These are phyloP conservation scores for Diaporthe amygdali DNA, from an alignment of 2,329 filamentous ascomycete species.

Conservation along the genomic window DNA sequence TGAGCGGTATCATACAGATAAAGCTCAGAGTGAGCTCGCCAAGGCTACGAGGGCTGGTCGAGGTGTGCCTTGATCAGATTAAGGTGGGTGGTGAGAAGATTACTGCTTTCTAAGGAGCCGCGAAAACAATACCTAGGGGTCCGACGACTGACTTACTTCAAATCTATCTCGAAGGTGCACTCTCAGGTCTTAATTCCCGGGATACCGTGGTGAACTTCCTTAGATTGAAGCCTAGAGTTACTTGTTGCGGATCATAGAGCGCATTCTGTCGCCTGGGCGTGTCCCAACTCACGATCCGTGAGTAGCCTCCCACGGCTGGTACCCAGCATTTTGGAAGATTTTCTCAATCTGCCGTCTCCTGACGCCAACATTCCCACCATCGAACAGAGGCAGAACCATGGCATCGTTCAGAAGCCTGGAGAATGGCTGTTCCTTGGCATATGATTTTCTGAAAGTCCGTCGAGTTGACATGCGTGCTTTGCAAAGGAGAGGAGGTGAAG, in stretches of 20 bases:
- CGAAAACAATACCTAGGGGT: too few species aligned
- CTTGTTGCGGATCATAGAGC: too few species aligned
- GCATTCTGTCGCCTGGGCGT: too few species aligned
- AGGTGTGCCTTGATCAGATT: conserved; percentile 57
- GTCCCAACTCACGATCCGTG: neutral
- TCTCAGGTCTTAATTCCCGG: too few species aligned
- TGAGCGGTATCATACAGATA: conserved; percentile 66
- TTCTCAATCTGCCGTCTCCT: conserved; percentile 52
- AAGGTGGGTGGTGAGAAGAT: neutral
- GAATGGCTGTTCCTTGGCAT: conserved; percentile 47
- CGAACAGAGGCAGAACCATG: conserved; percentile 53
- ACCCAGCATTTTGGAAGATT: conserved; percentile 47
- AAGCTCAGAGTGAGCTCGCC: conserved; percentile 62
- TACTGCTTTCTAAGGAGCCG: too few species aligned
- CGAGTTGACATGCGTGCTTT: neutral
- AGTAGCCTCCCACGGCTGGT: conserved; percentile 51
- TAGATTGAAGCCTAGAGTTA: too few species aligned
- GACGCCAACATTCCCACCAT: conserved; percentile 60
- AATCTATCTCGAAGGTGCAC: too few species aligned
- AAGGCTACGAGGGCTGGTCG: conserved; percentile 67
- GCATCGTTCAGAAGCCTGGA: conserved; percentile 49
- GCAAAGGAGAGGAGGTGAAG: too few species aligned
- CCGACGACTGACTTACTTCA: too few species aligned
- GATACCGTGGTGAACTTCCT: too few species aligned
- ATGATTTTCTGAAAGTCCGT: conserved; percentile 39